These are phyloP conservation scores for Pseudogymnoascus sp. DNA, from an alignment of 2,329 filamentous ascomycete species.

Conservation along the genomic window DNA sequence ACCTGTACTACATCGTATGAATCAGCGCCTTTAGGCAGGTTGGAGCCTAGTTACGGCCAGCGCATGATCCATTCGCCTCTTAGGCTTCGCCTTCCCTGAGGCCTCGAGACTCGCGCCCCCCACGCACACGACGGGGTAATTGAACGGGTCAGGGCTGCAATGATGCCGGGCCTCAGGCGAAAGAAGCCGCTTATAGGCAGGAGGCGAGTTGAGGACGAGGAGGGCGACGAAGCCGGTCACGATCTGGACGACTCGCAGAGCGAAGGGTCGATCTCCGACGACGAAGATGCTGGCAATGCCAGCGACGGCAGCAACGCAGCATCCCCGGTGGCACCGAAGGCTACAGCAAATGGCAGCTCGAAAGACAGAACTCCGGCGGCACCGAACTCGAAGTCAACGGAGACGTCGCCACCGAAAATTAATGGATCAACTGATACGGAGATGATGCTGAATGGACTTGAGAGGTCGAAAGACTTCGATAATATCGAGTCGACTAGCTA, in stretches of 20 bases:
- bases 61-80: conserved; percentile 11
- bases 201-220: conserved; percentile 64
- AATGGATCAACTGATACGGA: conserved; percentile 44
- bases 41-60: conserved; percentile 2
- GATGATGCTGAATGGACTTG: conserved; percentile 49
- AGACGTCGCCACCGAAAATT: conserved; percentile 35
- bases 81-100: conserved; percentile 10
- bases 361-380: conserved; percentile 26
- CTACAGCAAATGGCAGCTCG: conserved; percentile 33
- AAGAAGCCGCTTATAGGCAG: conserved; percentile 62
- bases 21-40: conserved; percentile 3
- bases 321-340: conserved; percentile 23
- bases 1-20: conserved; percentile 4
- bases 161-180: conserved; percentile 27
- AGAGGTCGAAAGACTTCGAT: conserved; percentile 24
- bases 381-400: conserved; percentile 29
- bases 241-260: conserved; percentile 58
- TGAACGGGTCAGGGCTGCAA: conserved; percentile 10
- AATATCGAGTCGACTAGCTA: conserved; percentile 12
- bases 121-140: conserved; percentile 8
- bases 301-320: conserved; percentile 56
- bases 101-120: conserved; percentile 2
- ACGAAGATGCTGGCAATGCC: conserved; percentile 55
- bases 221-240: conserved; percentile 57
- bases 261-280: conserved; percentile 56